These are phyloP conservation scores for Geranium rotundifolium DNA, from an alignment of 345 rosid genomes.

Conservation along the genomic window DNA sequence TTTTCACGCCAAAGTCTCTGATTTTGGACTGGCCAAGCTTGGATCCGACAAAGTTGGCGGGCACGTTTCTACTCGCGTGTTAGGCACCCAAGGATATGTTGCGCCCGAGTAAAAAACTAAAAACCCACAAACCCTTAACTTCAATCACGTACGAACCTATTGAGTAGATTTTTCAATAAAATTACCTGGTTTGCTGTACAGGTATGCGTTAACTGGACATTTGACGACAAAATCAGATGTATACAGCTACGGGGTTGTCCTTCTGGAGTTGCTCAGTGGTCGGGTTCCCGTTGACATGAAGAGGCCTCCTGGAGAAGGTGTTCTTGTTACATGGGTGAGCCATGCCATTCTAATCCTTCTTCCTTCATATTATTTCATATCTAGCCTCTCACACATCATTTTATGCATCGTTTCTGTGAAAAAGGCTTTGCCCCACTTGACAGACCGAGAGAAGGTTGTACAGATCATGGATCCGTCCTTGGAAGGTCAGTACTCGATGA, in stretches of 20 bases:
- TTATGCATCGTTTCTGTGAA: background rate
- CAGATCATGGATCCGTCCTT: constrained; percentile 80
- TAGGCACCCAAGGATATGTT: constrained; percentile 75
- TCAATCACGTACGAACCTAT: background rate
- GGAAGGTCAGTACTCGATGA: constrained; percentile 67
- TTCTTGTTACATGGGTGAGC: constrained; percentile 76
- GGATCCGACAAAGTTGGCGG: constrained; percentile 72
- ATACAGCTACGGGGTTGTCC: constrained; percentile 82
- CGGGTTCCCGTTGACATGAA: constrained; percentile 81
- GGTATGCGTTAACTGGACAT: constrained; percentile 93
- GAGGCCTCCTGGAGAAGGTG: constrained; percentile 74
- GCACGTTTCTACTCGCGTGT: constrained; percentile 60
- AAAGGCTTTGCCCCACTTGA: constrained; percentile 69
- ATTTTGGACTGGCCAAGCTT: constrained; percentile 66
- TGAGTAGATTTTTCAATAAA: constrained; percentile 1
- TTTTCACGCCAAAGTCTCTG: constrained; percentile 66
- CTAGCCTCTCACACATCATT: background rate
- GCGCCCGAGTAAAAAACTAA: constrained; percentile 63
- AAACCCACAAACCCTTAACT: constrained; percentile 8
- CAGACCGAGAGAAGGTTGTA: constrained; percentile 72
- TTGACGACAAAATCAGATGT: constrained; percentile 93
- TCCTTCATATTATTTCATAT: background rate
- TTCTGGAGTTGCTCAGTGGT: constrained; percentile 80
- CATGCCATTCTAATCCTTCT: background rate
- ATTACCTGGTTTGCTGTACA: constrained; percentile 11